These are phyloP conservation scores for Lagenidium sp. DNA, from an alignment of 352 stramenopile species.

Conservation along the genomic window DNA sequence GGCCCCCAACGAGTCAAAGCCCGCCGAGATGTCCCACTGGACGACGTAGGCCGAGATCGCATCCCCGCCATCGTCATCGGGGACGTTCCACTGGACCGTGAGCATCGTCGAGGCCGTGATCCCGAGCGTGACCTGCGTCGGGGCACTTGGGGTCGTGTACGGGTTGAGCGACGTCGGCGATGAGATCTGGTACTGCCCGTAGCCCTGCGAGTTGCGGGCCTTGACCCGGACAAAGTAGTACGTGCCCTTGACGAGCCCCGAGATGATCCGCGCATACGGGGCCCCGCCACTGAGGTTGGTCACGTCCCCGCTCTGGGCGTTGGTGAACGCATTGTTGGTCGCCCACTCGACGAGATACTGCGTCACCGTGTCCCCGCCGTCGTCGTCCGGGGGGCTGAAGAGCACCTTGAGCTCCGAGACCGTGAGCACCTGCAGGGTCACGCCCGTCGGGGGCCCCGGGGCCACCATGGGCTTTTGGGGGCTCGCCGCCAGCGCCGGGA, in stretches of 20 bases:
- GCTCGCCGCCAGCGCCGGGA: slow-evolving; percentile 35
- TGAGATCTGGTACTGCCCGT: slow-evolving; percentile 74
- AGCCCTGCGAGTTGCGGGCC: slow-evolving; percentile 60
- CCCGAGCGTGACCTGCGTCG: slow-evolving; percentile 71
- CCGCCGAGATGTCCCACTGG: slow-evolving; percentile 87
- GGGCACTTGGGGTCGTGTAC: slow-evolving; percentile 84
- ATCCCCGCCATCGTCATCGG: slow-evolving; percentile 86
- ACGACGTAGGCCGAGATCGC: slow-evolving; percentile 84
- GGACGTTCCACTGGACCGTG: slow-evolving; percentile 80
- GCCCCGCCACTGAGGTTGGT: slow-evolving; percentile 43
- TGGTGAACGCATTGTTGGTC: slow-evolving; percentile 60
- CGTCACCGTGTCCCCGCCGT: slow-evolving; percentile 82
- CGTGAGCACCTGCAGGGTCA: slow-evolving; percentile 54
- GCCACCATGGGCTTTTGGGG: slow-evolving; percentile 80
- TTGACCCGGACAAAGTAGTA: slow-evolving; percentile 72
- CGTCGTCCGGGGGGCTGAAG: slow-evolving; percentile 79
- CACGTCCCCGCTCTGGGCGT: slow-evolving; percentile 23
- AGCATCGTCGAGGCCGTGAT: slow-evolving; percentile 86
- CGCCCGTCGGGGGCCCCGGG: slow-evolving; percentile 50
- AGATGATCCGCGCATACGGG: slow-evolving; percentile 49
- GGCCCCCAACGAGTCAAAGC: slow-evolving; percentile 79
- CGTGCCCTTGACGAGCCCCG: slow-evolving; percentile 45
- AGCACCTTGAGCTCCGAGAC: slow-evolving; percentile 86
- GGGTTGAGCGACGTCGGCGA: slow-evolving; percentile 88
- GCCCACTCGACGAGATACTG: slow-evolving; percentile 93